Base-by-base conservation (phyloP, 306 rosid species). In the Pyrus betulifolia region DNA sequence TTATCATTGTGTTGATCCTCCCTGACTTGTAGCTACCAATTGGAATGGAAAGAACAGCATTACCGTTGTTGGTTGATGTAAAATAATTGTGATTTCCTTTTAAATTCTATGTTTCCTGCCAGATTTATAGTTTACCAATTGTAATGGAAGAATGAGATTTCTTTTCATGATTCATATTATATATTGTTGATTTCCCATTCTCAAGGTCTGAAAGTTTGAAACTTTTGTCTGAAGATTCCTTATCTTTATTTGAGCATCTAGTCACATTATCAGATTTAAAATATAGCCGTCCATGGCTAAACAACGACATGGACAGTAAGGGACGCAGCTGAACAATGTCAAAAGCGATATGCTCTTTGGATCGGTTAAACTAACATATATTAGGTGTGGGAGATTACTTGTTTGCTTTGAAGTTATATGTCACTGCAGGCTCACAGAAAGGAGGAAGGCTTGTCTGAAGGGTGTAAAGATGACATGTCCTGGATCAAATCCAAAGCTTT, bases 161-260 rank as follows among this genome's bases (percentile, higher is more conserved):
- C 72, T 60, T 31, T 59, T 77, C 46, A 2, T 44, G 5, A 61
- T 44, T 61, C 45, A 11, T 74, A 74, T 6, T 31, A 30, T 27
- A 6, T 38, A 54, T 35, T 28, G 12, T 11, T 31, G 70, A 61
- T 27, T 71, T 77, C 74, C 54, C 0, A 38, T 38, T 38, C 42
- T 38, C 42, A 38, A 38, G 42, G 42, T 38, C 42, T 38, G 79
- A 78, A 78, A 71, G 80, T 82, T 85, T 54, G 80, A 76, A 78
- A 69, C 84, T 79, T 85, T 84, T 84, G 89, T 76, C 79, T 69
- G 76, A 84, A 85, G 83, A 81, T 82, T 74, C 84, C 87, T 84
- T 76, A 85, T 87, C 91, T 84, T 76, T 23, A 31, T 73, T 70
- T 78, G 69, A 57, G 79, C 75, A 71, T 73, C 79, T 63, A 79